phyloP scores from a whole-genome alignment of 106 monocot species.

The Allium cepa region DNA sequence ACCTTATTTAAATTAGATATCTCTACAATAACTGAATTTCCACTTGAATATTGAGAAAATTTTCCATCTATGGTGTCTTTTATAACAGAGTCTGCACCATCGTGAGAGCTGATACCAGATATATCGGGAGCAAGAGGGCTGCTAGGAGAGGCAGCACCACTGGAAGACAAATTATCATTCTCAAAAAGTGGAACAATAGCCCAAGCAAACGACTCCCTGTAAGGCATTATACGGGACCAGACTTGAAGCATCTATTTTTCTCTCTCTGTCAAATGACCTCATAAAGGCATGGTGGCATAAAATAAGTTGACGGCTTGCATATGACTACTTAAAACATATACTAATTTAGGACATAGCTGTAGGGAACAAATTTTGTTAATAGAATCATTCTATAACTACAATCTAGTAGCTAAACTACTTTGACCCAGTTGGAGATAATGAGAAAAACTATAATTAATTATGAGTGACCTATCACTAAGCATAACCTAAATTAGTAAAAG shows the following conservation, averaged over 20 bases:
- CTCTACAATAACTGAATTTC: slow-evolving; percentile 81
- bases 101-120: slow-evolving; percentile 66
- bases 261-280: slow-evolving; percentile 83
- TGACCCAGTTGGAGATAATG: too few species aligned
- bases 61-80: slow-evolving; percentile 64
- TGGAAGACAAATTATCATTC: slow-evolving; percentile 32
- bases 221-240: slow-evolving; percentile 93
- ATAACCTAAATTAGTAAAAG: too few species aligned
- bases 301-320: too few species aligned
- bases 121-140: slow-evolving; percentile 66
- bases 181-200: slow-evolving; percentile 87
- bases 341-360: too few species aligned
- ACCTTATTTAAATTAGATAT: slow-evolving; percentile 95
- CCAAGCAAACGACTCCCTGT: slow-evolving; percentile 96
- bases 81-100: slow-evolving; percentile 49
- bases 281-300: not conserved
- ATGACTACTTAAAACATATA: not conserved
- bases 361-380: too few species aligned
- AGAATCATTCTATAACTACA: too few species aligned
- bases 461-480: too few species aligned
- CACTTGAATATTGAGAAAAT: slow-evolving; percentile 50
- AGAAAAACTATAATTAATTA: too few species aligned
- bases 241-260: slow-evolving; percentile 94
- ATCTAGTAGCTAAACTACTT: too few species aligned
- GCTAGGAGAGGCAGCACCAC: slow-evolving; percentile 72